Percentiles rank a stretch among this genome's conserved stretches.
These are phyloP conservation scores for Parastagonospora nodorum DNA, from an alignment of 2,329 filamentous ascomycete genomes.

Conservation along the genomic window DNA sequence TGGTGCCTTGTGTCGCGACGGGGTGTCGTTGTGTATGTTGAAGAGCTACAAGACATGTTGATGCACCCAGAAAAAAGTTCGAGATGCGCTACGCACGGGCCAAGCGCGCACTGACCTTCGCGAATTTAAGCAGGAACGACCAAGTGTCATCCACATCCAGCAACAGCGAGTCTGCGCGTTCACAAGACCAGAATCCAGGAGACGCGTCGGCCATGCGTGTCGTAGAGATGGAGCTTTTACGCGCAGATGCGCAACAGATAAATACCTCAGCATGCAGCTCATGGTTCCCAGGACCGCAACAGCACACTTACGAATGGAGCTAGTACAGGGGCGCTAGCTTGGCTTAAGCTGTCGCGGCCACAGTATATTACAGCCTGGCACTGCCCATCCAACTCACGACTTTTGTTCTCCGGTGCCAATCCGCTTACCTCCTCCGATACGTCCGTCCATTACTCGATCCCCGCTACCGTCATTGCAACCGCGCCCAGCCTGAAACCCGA, in stretches of 20 bases:
- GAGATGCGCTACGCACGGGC: conserved; percentile 3
- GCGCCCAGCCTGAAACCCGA: conserved; percentile 11
- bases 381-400: background rate
- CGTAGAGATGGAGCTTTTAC: too few species aligned
- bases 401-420: conserved; percentile 19
- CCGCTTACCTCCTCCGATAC: conserved; percentile 8
- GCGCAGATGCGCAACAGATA: too few species aligned
- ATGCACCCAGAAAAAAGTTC: conserved; percentile 2
- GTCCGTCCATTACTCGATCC: conserved; percentile 30
- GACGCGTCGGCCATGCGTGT: too few species aligned
- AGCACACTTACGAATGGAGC: conserved; percentile 22
- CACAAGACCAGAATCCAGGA: too few species aligned
- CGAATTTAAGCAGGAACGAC: background rate
- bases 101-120: background rate
- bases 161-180: too few species aligned
- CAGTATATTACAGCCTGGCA: conserved; percentile 3
- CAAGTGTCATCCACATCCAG: background rate
- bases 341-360: conserved; percentile 28
- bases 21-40: background rate
- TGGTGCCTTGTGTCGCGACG: conserved; percentile 28
- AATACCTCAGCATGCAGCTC: too few species aligned
- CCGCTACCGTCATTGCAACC: conserved; percentile 15
- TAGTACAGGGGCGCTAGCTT: conserved; percentile 32
- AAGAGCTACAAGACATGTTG: background rate
- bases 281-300: background rate